phyloP scores from a whole-genome alignment of 495 filamentous ascomycete species.

The Chaetomium tenue region DNA sequence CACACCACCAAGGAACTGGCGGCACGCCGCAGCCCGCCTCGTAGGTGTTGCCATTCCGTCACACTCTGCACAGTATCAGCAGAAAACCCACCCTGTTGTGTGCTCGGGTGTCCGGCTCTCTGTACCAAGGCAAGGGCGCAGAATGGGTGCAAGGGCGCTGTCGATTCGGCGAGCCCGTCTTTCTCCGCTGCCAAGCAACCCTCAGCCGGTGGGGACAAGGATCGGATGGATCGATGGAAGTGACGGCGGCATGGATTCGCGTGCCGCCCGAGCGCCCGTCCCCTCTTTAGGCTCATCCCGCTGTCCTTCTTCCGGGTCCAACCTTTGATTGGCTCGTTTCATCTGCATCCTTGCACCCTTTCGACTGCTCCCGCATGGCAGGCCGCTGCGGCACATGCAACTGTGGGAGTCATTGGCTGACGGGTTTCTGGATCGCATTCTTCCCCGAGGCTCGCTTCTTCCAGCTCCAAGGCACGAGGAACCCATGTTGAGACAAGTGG shows the following conservation, averaged over 20 bases:
- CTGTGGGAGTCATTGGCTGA: constrained; percentile 14
- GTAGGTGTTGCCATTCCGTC: not conserved
- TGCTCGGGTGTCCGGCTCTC: not conserved
- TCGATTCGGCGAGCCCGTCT: not conserved
- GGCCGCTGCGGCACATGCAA: constrained; percentile 18
- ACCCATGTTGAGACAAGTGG: not conserved
- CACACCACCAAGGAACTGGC: constrained; percentile 8
- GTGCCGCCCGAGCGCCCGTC: constrained; percentile 23
- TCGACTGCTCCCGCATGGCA: constrained; percentile 23
- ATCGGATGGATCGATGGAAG: constrained; percentile 27
- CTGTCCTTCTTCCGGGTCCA: constrained; percentile 29
- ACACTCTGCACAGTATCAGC: not conserved
- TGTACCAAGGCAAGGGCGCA: not conserved
- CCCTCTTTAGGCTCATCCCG: constrained; percentile 38
- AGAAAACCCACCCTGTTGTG: not conserved
- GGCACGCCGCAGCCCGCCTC: constrained; percentile 3
- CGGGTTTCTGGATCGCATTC: not conserved
- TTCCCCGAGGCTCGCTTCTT: not conserved
- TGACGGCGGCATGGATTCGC: constrained; percentile 27
- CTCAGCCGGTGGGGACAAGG: constrained; percentile 20
- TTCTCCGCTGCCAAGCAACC: constrained; percentile 17
- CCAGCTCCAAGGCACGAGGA: not conserved
- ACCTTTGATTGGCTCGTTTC: constrained; percentile 19
- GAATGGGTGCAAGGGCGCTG: not conserved
- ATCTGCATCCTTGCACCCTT: constrained; percentile 28